These are phyloP conservation scores for Periconia digitata DNA, from an alignment of 2,329 filamentous ascomycete species.

Conservation along the genomic window DNA sequence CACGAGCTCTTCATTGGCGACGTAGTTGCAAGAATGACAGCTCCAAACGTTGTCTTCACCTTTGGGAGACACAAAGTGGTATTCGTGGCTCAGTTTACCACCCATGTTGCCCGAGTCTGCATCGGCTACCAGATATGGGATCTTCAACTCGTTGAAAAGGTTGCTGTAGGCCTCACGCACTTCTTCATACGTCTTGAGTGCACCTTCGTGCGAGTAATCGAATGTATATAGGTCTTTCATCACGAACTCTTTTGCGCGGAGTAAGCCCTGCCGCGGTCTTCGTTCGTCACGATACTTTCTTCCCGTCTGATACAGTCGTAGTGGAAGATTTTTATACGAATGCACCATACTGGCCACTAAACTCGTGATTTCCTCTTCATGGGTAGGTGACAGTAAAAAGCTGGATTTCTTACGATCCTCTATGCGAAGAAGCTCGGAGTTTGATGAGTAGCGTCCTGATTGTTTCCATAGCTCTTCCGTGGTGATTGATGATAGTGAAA, in stretches of 20 bases:
- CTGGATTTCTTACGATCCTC: slow-evolving; percentile 73
- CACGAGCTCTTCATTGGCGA: slow-evolving; percentile 87
- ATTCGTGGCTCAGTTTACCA: slow-evolving; percentile 90
- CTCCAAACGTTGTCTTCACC: slow-evolving; percentile 85
- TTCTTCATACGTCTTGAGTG: slow-evolving; percentile 75
- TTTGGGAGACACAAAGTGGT: slow-evolving; percentile 76
- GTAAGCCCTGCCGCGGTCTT: slow-evolving; percentile 81
- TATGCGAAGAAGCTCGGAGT: slow-evolving; percentile 83
- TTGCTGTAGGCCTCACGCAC: slow-evolving; percentile 73
- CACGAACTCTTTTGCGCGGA: slow-evolving; percentile 86
- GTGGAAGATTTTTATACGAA: slow-evolving; percentile 83
- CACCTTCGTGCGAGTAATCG: slow-evolving; percentile 67
- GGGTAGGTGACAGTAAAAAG: slow-evolving; percentile 84
- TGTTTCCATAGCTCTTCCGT: slow-evolving; percentile 80
- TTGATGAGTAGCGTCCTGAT: slow-evolving; percentile 76
- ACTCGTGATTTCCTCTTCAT: slow-evolving; percentile 93
- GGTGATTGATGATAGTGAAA: slow-evolving; percentile 82
- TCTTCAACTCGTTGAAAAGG: slow-evolving; percentile 78
- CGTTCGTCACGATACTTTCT: slow-evolving; percentile 94
- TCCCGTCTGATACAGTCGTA: slow-evolving; percentile 88
- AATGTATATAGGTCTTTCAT: slow-evolving; percentile 99
- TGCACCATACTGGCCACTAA: slow-evolving; percentile 72
- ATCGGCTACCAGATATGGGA: slow-evolving; percentile 82
- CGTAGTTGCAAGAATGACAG: slow-evolving; percentile 72
- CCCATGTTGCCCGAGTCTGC: slow-evolving; percentile 98